These are phyloP conservation scores for Geotrichum candidum DNA, from an alignment of 1,139 yeast genomes.

Conservation along the genomic window DNA sequence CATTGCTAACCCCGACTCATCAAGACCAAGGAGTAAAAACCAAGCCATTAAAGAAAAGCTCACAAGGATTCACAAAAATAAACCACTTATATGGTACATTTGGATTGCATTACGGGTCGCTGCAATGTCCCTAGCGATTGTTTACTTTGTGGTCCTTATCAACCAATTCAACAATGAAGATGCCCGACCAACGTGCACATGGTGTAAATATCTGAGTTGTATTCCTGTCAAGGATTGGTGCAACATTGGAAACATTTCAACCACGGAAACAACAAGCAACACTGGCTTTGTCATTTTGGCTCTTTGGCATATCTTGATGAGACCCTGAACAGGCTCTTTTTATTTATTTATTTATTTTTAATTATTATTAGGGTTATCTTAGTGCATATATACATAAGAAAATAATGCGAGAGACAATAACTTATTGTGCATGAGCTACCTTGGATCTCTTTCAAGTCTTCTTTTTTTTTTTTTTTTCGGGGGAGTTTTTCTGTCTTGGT, in stretches of 20 bases:
- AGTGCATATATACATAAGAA: not conserved
- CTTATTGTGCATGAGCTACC: not conserved
- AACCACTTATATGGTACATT: constrained; percentile 39
- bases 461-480: not conserved
- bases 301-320: not conserved
- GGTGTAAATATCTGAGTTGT: constrained; percentile 74
- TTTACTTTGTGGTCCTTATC: constrained; percentile 48
- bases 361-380: not conserved
- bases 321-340: not conserved
- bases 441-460: not conserved
- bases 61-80: not conserved
- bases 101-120: constrained; percentile 50
- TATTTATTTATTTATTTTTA: not conserved
- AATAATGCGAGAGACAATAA: not conserved
- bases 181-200: constrained; percentile 48
- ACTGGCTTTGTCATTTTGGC: not conserved
- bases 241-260: constrained; percentile 47
- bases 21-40: not conserved
- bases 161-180: constrained; percentile 45
- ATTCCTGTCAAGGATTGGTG: constrained; percentile 73
- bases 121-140: constrained; percentile 44
- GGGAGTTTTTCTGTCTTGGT: not conserved
- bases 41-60: not conserved
- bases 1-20: constrained; percentile 3
- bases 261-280: constrained; percentile 13